phyloP scores from a whole-genome alignment of 2,329 filamentous ascomycete genomes.

The Ambrosiella beaveri region DNA sequence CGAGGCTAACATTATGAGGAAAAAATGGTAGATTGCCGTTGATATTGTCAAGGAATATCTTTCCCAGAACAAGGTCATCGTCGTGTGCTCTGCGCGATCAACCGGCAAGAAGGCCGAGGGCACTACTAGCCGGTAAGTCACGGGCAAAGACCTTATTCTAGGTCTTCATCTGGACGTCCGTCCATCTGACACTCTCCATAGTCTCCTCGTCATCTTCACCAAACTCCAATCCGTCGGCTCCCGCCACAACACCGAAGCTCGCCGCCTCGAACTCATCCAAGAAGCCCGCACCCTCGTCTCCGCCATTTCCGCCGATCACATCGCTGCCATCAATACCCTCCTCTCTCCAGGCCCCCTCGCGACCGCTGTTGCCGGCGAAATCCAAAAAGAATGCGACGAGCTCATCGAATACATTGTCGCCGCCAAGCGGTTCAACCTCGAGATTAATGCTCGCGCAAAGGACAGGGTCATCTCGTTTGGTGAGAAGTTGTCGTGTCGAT shows the following conservation, averaged over 20 bases:
- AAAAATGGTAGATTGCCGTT: neutral
- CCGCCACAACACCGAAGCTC: slow-evolving; percentile 33
- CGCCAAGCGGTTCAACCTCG: slow-evolving; percentile 48
- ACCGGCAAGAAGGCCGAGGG: slow-evolving; percentile 87
- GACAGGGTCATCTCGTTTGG: slow-evolving; percentile 87
- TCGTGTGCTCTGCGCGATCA: slow-evolving; percentile 91
- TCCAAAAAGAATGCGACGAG: slow-evolving; percentile 64
- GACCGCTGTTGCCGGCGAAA: slow-evolving; percentile 42
- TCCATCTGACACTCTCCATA: neutral
- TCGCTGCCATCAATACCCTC: slow-evolving; percentile 49
- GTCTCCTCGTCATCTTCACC: slow-evolving; percentile 41
- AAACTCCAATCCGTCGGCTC: slow-evolving; percentile 37
- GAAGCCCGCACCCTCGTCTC: slow-evolving; percentile 60
- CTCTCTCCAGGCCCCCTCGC: slow-evolving; percentile 40
- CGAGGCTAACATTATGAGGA: neutral
- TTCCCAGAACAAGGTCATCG: slow-evolving; percentile 56
- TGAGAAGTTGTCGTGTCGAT: slow-evolving; percentile 86
- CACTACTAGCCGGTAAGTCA: slow-evolving; percentile 74
- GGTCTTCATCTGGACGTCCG: neutral
- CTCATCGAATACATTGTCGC: slow-evolving; percentile 57
- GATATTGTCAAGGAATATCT: slow-evolving; percentile 23
- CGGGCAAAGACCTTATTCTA: neutral
- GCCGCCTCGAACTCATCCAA: slow-evolving; percentile 36
- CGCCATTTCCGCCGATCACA: slow-evolving; percentile 68
- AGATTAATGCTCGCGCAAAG: slow-evolving; percentile 62